phyloP scores from a whole-genome alignment of 805 yeast species.

The Sporopachydermia lactativora region DNA sequence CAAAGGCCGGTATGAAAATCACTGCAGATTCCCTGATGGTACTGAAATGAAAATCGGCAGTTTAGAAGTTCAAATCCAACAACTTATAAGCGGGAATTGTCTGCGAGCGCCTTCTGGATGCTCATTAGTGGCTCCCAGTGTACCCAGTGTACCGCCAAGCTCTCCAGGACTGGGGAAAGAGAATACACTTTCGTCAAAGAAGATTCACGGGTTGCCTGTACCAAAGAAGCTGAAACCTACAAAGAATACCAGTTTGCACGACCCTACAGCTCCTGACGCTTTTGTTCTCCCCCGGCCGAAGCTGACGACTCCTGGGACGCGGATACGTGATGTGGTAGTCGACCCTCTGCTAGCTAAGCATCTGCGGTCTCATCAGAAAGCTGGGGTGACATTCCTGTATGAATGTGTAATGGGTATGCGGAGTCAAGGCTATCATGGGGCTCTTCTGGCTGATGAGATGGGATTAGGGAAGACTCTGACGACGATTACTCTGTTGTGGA shows the following conservation, averaged over 20 bases:
- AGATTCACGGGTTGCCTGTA: constrained; percentile 1
- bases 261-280: constrained; percentile 15
- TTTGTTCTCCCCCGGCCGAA: constrained; percentile 17
- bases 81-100: background rate
- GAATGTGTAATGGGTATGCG: constrained; percentile 67
- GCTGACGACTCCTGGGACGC: constrained; percentile 13
- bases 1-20: background rate
- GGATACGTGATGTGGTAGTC: constrained; percentile 34
- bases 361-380: constrained; percentile 76
- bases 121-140: background rate
- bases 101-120: no score
- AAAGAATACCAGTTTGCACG: constrained; percentile 6
- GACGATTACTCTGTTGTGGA: constrained; percentile 77
- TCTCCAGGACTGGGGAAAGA: background rate
- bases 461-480: constrained; percentile 86
- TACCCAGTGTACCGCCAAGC: background rate
- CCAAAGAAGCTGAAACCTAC: background rate
- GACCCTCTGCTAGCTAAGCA: constrained; percentile 40
- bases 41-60: constrained; percentile 3
- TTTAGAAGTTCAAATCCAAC: constrained; percentile 4
- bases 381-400: constrained; percentile 72
- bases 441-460: constrained; percentile 92
- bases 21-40: constrained; percentile 3
- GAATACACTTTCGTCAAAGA: no score
- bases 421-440: constrained; percentile 39